Evolutionary conservation across 2,329 filamentous ascomycete genomes (phyloP), one percentile per base, ranked within the genome.

Genomic region (Neofusicoccum ribis): DNA sequence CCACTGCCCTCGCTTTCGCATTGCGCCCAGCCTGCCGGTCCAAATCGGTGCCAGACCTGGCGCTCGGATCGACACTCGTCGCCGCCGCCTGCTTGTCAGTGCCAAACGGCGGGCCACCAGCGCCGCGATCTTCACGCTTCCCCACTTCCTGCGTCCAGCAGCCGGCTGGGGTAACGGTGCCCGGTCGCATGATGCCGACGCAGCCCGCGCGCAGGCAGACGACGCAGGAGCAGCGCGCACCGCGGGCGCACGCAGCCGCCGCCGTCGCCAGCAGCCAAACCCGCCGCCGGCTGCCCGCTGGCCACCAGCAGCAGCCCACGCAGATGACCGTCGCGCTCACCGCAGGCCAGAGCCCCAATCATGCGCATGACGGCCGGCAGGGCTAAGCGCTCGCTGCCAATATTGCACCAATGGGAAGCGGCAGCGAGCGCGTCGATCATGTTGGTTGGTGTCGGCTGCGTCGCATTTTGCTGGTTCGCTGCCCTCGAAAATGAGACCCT

Each of bases 51-150:
- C 31, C 41, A 60, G 56, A 60, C 56, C 56, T 46, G 56, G 56
- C 56, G 56, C 56, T 60, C 43, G 56, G 56, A 60, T 60, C 56
- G 56, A 60, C 56, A 34, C 54, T 59, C 54, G 39, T 23, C 54
- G 54, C 54, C 54, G 54, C 54, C 41, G 54, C 52, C 52, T 56
- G 54, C 54, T 36, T 59, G 54, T 46, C 54, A 46, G 39, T 59
- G 43, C 56, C 56, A 60, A 60, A 60, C 56, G 56, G 56, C 56
- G 56, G 56, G 56, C 43, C 56, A 60, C 56, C 56, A 60, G 41
- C 27, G n/a, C 44, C 27, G 56, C 56, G 56, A 60, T 60, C 56
- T 60, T 60, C 56, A 60, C 41, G 23, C 56, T 60, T 60, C 56
- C 56, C 56, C 56, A 60, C 56, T 60, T 60, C 56, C 43, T 34